Conservation (phyloP, 202 grass and related monocot species). For the Elaeis oleifera region DNA sequence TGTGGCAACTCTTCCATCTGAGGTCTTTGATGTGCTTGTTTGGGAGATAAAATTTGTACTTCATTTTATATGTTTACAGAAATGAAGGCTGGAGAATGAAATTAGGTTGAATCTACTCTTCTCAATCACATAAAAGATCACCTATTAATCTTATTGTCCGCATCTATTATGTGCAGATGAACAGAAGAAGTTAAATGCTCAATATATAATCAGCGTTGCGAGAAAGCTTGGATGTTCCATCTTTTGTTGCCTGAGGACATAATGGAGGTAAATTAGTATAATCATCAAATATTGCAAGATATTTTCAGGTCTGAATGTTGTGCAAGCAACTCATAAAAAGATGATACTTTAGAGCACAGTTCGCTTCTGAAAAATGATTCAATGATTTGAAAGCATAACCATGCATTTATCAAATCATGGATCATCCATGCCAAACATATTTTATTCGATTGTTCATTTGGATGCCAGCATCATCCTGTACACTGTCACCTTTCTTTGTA, state of each 20-base stretch:
- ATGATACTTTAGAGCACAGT: no score
- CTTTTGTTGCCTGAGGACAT: constrained; percentile 97
- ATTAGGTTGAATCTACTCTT: background rate
- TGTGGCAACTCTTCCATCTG: constrained; percentile 5
- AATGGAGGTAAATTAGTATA: constrained; percentile 56
- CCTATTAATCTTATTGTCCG: background rate
- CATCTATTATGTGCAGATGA: constrained; percentile 37
- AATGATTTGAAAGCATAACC: background rate
- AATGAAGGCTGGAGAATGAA: no score
- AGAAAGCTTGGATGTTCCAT: constrained; percentile 95
- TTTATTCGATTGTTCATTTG: no score
- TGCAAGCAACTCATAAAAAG: background rate
- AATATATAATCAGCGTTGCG: constrained; percentile 91
- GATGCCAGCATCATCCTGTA: no score
- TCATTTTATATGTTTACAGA: no score
- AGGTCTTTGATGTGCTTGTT: background rate
- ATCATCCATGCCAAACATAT: no score
- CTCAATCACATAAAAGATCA: background rate
- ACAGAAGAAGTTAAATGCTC: constrained; percentile 91
- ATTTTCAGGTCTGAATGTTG: constrained; percentile 2
- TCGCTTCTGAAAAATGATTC: background rate
- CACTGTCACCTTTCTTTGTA: no score
- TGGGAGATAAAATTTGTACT: background rate
- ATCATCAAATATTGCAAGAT: background rate
- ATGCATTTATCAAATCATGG: no score